Evolutionary conservation across 306 rosid species (phyloP), one percentile per base, ranked within the genome.

Genomic region (Cicer yamashitae): DNA sequence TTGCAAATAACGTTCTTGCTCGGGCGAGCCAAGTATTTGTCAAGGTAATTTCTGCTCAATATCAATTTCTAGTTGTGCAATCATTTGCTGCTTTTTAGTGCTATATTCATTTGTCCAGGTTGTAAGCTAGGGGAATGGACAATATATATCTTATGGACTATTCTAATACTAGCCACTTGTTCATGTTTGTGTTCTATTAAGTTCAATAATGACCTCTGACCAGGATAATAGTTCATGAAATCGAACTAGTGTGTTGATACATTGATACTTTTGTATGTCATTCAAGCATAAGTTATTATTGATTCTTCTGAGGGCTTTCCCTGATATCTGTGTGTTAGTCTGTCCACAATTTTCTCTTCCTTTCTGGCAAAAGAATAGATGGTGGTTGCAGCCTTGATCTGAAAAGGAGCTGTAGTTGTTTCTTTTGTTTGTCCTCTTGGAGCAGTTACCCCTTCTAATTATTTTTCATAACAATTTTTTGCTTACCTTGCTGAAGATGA

Each of bases 11-110:
- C 40, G 97, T 92, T 5, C 96, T 96, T 82, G 98, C 88, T 60
- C 98, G 99, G 67, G 98, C 98, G 70, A 89, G 97, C 57, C 97
- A 96, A 80, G 96, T 96, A 57, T 96, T 96, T 86, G 98, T 96
- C 76, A 96, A 96, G 99, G 99, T 96, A 82, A 53, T 79, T 52
- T 69, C 67, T 60, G 47, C 37, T 40, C 5, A 17, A 44, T 40
- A 18, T 22, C 8, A 1, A 45, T 38, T 37, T 11, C 13, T 13
- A 12, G 41, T 30, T 18, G 9, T 76, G 60, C 22, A n/a, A 66
- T 59, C 44, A 43, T 40, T 72, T 71, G 6, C 73, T 60, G 30
- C 43, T 7, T 38, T 54, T 71, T 66, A 44, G 13, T 20, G 5
- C 67, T 73, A 15, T 13, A 53, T 60, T 61, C 13, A 1, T 73